These are phyloP conservation scores for Fusarium verrucosum DNA, from an alignment of 2,329 filamentous ascomycete species.

Conservation along the genomic window DNA sequence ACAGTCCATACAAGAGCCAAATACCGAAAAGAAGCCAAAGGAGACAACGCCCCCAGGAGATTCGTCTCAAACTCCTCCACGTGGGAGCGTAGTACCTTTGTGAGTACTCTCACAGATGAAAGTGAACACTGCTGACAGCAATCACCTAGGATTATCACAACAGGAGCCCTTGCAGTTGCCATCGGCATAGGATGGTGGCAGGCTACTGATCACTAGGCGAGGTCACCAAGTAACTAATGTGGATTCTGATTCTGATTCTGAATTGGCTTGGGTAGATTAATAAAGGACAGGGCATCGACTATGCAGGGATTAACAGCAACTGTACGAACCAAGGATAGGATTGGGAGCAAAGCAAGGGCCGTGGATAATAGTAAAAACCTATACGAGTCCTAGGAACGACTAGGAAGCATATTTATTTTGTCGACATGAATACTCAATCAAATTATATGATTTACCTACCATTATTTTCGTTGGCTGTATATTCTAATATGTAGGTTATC, in stretches of 20 bases:
- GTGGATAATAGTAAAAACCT: constrained; percentile 13
- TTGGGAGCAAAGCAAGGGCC: constrained; percentile 2
- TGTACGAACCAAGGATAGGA: constrained; percentile 11
- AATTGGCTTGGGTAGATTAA: constrained; percentile 22
- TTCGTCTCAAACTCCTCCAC: constrained; percentile 10
- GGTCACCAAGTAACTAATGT: neutral
- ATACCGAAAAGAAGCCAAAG: constrained; percentile 2
- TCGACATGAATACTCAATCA: neutral
- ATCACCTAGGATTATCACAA: constrained; percentile 35
- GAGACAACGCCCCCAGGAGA: constrained; percentile 4
- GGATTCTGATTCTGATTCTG: neutral
- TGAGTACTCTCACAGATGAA: constrained; percentile 7
- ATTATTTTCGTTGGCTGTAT: neutral
- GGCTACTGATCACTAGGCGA: constrained; percentile 25
- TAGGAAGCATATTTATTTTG: constrained; percentile 25
- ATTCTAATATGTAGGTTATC: neutral
- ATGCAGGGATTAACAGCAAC: constrained; percentile 3
- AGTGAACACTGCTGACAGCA: constrained; percentile 12
- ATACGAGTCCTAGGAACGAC: constrained; percentile 21
- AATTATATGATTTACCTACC: neutral
- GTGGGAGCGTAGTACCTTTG: constrained; percentile 32
- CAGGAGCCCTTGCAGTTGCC: constrained; percentile 40
- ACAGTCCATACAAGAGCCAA: neutral
- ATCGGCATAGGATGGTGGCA: constrained; percentile 44
- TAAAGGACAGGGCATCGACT: neutral